Conservation (phyloP, 2,329 filamentous ascomycete genomes). For the Ophiocordyceps camponoti-floridani region DNA sequence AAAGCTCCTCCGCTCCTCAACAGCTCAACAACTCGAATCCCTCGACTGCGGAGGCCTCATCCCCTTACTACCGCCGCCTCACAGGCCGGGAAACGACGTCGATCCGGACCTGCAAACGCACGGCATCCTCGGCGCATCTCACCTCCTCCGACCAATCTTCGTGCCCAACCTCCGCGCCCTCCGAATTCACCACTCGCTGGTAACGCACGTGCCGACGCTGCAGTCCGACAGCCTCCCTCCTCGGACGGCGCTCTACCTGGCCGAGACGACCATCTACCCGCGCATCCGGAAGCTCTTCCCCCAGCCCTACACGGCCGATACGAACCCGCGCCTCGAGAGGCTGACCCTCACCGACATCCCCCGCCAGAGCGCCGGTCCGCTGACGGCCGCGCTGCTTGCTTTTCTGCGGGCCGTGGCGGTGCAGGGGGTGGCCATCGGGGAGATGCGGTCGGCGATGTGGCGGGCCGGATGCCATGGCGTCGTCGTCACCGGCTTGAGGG, state of each 20-base stretch:
- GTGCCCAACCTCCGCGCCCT: slow-evolving; percentile 34
- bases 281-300: slow-evolving; percentile 28
- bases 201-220: slow-evolving; percentile 34
- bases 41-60: slow-evolving; percentile 32
- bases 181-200: slow-evolving; percentile 39
- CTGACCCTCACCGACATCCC: slow-evolving; percentile 37
- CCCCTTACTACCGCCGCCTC: slow-evolving; percentile 10
- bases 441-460: slow-evolving; percentile 10
- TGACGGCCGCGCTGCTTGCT: slow-evolving; percentile 25
- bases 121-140: slow-evolving; percentile 25
- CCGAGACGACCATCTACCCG: slow-evolving; percentile 25
- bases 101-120: slow-evolving; percentile 19
- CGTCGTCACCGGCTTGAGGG: too few species aligned
- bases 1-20: slow-evolving; percentile 21
- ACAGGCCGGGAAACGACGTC: background rate
- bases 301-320: slow-evolving; percentile 30
- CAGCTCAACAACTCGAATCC: slow-evolving; percentile 30
- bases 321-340: slow-evolving; percentile 34
- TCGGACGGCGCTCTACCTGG: slow-evolving; percentile 18
- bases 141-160: slow-evolving; percentile 32
- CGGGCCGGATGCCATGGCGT: too few species aligned
- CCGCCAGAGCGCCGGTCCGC: slow-evolving; percentile 28
- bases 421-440: slow-evolving; percentile 29
- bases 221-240: slow-evolving; percentile 17
- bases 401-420: slow-evolving; percentile 27